A percentile compares a stretch with the other conserved stretches of the same genome.
phyloP scores from a whole-genome alignment of 148 eudicot genomes.

The Silene conica region DNA sequence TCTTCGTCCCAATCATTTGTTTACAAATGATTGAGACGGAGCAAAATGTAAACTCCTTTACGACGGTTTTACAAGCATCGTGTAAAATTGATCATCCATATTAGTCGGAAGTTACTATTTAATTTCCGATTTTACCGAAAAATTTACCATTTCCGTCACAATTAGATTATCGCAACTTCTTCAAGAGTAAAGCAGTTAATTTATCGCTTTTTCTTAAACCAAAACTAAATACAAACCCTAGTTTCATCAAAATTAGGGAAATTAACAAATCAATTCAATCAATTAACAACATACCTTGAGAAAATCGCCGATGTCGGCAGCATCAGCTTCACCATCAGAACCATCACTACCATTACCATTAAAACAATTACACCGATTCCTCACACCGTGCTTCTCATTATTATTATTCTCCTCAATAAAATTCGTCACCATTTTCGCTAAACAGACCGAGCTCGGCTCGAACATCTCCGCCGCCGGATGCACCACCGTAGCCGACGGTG shows the following conservation, averaged over 20 bases:
- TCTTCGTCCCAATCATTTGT: no score
- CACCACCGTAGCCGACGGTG: conserved; percentile 23
- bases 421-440: conserved; percentile 87
- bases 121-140: no score
- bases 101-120: no score
- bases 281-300: conserved; percentile 47
- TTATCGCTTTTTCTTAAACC: no score
- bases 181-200: no score
- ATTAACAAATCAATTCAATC: not conserved
- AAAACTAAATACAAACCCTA: not conserved
- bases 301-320: conserved; percentile 46
- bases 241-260: not conserved
- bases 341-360: conserved; percentile 52
- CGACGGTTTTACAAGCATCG: no score
- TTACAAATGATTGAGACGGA: no score
- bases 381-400: conserved; percentile 32
- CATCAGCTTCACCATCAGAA: conserved; percentile 47
- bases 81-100: no score
- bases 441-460: conserved; percentile 84
- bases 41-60: no score
- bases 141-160: no score
- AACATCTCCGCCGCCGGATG: conserved; percentile 26
- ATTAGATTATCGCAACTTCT: no score
- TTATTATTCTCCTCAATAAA: conserved; percentile 68
- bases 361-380: conserved; percentile 64